Evolutionary conservation across 2,329 filamentous ascomycete genomes (phyloP).

Genomic region (Pseudocercospora cruenta): DNA sequence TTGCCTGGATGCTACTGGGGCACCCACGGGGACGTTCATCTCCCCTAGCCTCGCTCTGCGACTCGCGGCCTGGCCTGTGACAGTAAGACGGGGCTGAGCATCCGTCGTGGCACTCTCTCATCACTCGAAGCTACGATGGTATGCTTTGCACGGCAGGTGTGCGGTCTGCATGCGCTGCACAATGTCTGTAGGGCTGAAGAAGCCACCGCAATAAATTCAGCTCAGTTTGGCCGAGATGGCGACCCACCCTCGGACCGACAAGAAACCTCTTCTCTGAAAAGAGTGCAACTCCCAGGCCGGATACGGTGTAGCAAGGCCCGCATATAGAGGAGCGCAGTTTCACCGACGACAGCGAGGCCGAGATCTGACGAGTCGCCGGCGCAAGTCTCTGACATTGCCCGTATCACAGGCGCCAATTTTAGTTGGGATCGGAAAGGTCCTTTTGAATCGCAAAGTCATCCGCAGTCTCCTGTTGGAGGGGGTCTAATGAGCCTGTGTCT

Average conservation of each 20-base stretch:
- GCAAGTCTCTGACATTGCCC: neutral
- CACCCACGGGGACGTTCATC: neutral
- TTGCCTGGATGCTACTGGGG: neutral
- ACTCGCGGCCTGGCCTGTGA: neutral
- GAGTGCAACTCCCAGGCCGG: neutral
- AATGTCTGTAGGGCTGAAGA: slow-evolving; percentile 1
- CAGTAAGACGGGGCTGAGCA: neutral
- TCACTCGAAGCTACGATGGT: neutral
- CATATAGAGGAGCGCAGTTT: neutral
- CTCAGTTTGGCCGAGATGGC: slow-evolving; percentile 1
- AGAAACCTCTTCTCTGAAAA: slow-evolving; percentile 4
- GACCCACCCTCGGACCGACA: slow-evolving; percentile 4
- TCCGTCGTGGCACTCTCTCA: neutral
- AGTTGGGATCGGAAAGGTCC: neutral
- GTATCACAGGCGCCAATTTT: neutral
- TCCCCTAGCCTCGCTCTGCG: neutral
- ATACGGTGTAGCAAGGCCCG: neutral
- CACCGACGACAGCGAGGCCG: neutral
- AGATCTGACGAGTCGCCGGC: neutral
- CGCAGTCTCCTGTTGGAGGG: neutral
- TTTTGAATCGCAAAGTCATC: neutral
- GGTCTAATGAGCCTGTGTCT: neutral
- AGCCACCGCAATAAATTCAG: neutral
- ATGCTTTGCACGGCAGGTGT: too few relatives aligned
- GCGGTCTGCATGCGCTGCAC: neutral